phyloP scores from a whole-genome alignment of 1,284 basidiomycete genomes.

The Phenoliferia sp. region DNA sequence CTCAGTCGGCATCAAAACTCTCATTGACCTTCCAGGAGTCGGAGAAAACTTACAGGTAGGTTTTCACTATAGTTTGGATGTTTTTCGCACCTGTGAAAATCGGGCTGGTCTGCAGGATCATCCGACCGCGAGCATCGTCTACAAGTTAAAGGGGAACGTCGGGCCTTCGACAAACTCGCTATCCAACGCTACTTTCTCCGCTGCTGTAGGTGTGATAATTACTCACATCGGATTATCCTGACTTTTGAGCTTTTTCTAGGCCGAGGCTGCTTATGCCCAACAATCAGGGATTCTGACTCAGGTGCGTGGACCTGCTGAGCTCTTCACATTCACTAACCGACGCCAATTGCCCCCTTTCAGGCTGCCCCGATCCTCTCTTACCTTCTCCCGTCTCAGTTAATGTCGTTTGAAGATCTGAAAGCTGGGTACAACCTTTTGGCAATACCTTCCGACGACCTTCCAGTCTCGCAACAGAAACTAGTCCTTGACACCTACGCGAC shows the following conservation, averaged over 20 bases:
- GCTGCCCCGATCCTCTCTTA: not conserved
- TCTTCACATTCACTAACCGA: not conserved
- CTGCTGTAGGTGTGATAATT: not conserved
- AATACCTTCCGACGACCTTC: not conserved
- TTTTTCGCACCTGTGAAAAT: not conserved
- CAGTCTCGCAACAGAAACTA: not conserved
- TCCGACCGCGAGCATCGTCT: not conserved
- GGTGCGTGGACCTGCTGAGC: not conserved
- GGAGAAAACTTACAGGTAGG: not conserved
- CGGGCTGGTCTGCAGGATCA: not conserved
- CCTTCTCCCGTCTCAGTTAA: not conserved
- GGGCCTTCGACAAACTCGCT: not conserved
- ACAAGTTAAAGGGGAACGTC: not conserved
- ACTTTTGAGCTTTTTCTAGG: not conserved
- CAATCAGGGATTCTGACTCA: not conserved
- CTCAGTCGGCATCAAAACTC: not conserved
- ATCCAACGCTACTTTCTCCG: not conserved
- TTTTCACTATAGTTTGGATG: too few species aligned
- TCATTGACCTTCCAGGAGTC: not conserved
- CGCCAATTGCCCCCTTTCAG: not conserved
- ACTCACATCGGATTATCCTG: not conserved
- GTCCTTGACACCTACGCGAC: not conserved
- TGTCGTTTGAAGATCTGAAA: not conserved
- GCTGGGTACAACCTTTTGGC: not conserved
- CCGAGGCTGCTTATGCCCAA: not conserved